A percentile compares a stretch with the other conserved stretches of the same genome.
Conservation (phyloP, 2,329 filamentous ascomycete species). For the Coniochaeta prunicola region DNA sequence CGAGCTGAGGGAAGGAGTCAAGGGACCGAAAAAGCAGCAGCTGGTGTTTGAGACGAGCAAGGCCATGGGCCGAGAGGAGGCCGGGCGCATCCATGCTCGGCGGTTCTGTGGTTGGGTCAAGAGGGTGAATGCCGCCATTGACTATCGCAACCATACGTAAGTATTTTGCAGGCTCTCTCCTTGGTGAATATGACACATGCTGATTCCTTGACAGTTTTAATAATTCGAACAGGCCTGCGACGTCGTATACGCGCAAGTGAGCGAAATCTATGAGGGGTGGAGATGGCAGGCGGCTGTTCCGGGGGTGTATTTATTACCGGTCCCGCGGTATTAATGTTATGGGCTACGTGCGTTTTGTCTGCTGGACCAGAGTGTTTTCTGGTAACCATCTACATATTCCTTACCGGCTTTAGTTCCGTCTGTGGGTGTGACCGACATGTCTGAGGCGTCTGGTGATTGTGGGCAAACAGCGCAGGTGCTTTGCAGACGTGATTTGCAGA, state of each 20-base stretch:
- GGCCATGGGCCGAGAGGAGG: conserved; percentile 6
- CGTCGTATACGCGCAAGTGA: not conserved
- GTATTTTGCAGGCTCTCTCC: not conserved
- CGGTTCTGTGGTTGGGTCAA: conserved; percentile 13
- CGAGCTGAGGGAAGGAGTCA: not conserved
- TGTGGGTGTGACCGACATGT: too few relatives aligned
- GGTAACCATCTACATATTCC: too few relatives aligned
- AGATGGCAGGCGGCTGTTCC: not conserved
- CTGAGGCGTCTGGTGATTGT: too few relatives aligned
- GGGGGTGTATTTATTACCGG: not conserved
- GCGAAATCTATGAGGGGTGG: not conserved
- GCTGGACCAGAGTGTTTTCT: not conserved
- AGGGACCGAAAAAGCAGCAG: conserved; percentile 4
- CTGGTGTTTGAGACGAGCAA: conserved; percentile 13
- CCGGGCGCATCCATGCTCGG: conserved; percentile 14
- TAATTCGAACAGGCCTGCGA: not conserved
- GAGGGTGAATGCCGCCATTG: conserved; percentile 10
- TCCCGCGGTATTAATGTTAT: not conserved
- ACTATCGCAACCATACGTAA: conserved; percentile 5
- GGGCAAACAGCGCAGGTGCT: too few relatives aligned
- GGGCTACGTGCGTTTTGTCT: not conserved
- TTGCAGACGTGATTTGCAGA: too few relatives aligned
- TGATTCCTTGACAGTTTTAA: not conserved
- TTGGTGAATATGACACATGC: not conserved
- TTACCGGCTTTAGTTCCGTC: too few relatives aligned